Base-by-base conservation (phyloP, 2,329 filamentous ascomycete genomes). In the Exophiala bonariae region DNA sequence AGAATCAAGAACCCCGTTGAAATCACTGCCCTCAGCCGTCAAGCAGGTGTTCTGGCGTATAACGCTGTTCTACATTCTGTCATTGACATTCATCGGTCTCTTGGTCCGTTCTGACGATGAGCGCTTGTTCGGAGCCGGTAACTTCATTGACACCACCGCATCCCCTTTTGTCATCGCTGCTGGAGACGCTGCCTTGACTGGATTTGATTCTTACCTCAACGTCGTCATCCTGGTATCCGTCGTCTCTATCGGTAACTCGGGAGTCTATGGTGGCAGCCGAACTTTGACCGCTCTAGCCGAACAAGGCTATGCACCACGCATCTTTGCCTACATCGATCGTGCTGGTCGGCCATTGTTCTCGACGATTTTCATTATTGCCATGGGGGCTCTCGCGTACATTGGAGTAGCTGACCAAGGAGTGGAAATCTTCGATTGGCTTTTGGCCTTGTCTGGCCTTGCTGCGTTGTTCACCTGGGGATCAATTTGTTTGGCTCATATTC, bases 401-500 rank as follows among this genome's bases (percentile, higher is more conserved):
- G 57, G 58, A 20, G 58, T 69, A 8, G 55, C 57, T 4, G 66
- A 74, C 1, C 65, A 66, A 0, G 79, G 79, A 26, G 60, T 65
- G 3, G 62, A 68, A 0, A 75, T 85, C 13, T 83, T 86, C 44
- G 73, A 78, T 54, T 86, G 83, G 83, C 75, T 86, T 1, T 75
- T 80, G 17, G 79, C 82, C 4, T 67, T 86, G 11, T 83, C 81
- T 3, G 82, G 79, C 44, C 73, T 86, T 1, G 77, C 79, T 8
- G 74, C 80, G 13, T 72, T 86, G 30, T 85, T 85, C 63, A 79
- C 81, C 10, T 86, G 82, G 81, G 81, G 75, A 17, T 81, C 78
- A 28, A 83, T 86, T 58, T 83, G 80, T 61, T 61, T 82, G 17
- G 75, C 81, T 3, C 83, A 87, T 57, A 95, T 96, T 62, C 88